Evolutionary conservation across 1,139 yeast species (phyloP), one percentile per base, ranked within the genome.

Genomic region (Hansenula lynferdii): DNA sequence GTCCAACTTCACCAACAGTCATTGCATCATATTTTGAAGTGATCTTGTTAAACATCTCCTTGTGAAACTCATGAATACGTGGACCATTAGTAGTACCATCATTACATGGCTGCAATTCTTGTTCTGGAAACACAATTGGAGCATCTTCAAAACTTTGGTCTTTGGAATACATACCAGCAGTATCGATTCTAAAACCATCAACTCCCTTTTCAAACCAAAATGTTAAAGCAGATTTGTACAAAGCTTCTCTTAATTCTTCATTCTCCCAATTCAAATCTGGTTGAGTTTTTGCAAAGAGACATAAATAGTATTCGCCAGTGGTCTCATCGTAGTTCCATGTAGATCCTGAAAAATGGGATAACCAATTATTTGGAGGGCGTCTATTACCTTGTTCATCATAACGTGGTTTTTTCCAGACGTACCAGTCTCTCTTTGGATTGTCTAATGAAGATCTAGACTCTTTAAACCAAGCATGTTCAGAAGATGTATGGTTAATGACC

Each of bases 231-330:
- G 62, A 58, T 32, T 71, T 60, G 51, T 74, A 72, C 40, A 76
- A 70, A 23, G 77, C 80, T 14, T 69, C 54, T 56, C 81, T 62
- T 28, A 70, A 62, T 36, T 62, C 73, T 45, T 66, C 70, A 48
- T 68, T 74, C 50, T 75, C 81, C 82, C 82, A 76, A 54, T 76
- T 76, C 48, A 76, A 61, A 49, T 76, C 82, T 14, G 81, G 81
- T 54, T 76, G 82, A 24, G 70, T 56, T 36, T 53, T 56, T 22
- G 80, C 78, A 54, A 75, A 76, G 35, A 75, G 58, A 40, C 67
- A 71, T 44, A 76, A 62, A 54, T 75, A 76, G 59, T 74, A 76
- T 54, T 76, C 79, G 28, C 61, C 65, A 8, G 80, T 73, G 5
- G 39, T 31, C 42, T 72, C 78, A 51, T 76, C 82, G 48, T 62